phyloP scores from a whole-genome alignment of 805 yeast species.

The Candida xiaguanensis region DNA sequence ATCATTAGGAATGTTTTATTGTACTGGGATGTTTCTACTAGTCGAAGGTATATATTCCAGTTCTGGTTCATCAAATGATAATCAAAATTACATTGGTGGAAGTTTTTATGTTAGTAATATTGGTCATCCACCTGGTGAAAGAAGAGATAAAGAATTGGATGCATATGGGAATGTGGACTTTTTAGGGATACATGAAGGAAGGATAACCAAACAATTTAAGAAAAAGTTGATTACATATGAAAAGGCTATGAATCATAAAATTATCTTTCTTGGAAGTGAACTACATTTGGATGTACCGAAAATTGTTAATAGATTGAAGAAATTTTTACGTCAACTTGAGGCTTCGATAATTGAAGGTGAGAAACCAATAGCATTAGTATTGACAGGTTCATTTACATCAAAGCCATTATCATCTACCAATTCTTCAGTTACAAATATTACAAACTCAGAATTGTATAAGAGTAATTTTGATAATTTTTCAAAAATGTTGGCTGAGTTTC shows the following conservation, averaged over 20 bases:
- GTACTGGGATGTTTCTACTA: constrained; percentile 72
- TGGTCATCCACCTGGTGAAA: constrained; percentile 87
- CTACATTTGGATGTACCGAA: constrained; percentile 58
- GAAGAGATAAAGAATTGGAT: constrained; percentile 60
- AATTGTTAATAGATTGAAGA: constrained; percentile 60
- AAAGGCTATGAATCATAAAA: constrained; percentile 52
- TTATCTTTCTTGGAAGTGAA: constrained; percentile 74
- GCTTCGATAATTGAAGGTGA: constrained; percentile 26
- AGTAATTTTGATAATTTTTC: constrained; percentile 74
- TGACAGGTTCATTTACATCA: constrained; percentile 79
- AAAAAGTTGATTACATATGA: constrained; percentile 56
- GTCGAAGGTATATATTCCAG: constrained; percentile 84
- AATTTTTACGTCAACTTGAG: constrained; percentile 55
- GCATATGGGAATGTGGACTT: constrained; percentile 80
- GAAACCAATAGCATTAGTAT: constrained; percentile 65
- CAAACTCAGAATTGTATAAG: constrained; percentile 57
- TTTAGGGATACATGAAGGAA: constrained; percentile 39
- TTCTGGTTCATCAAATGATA: constrained; percentile 37
- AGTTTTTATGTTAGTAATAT: constrained; percentile 70
- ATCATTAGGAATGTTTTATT: constrained; percentile 61
- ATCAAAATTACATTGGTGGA: constrained; percentile 33
- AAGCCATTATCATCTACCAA: constrained; percentile 58
- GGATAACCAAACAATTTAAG: constrained; percentile 60
- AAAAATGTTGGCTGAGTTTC: constrained; percentile 54
- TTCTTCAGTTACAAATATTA: constrained; percentile 44